phyloP scores from a whole-genome alignment of 2,329 filamentous ascomycete species.

The Akanthomyces uredinophilus region DNA sequence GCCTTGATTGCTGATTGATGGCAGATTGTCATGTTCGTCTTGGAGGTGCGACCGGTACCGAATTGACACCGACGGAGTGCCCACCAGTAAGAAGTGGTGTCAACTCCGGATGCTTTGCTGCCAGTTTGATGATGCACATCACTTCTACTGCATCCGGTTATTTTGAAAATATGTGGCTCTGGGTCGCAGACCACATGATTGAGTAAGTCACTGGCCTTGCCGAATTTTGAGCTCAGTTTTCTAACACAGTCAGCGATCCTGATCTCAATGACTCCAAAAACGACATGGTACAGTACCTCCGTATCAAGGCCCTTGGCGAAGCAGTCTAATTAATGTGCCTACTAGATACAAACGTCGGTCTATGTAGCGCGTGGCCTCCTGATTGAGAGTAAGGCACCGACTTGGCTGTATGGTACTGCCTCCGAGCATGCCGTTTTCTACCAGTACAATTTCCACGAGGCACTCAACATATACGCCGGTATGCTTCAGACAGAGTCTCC shows the following conservation, averaged over 20 bases:
- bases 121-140: slow-evolving; percentile 48
- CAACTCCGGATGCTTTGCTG: slow-evolving; percentile 51
- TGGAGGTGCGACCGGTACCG: slow-evolving; percentile 62
- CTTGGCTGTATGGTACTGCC: neutral
- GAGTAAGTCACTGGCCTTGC: slow-evolving; percentile 15
- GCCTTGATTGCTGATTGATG: no score
- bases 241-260: neutral
- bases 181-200: slow-evolving; percentile 61
- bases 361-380: neutral
- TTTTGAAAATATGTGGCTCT: slow-evolving; percentile 56
- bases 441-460: slow-evolving; percentile 42
- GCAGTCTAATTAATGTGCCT: no score
- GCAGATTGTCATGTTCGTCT: slow-evolving; percentile 66
- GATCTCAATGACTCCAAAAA: neutral
- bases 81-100: slow-evolving; percentile 39
- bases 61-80: slow-evolving; percentile 58
- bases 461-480: slow-evolving; percentile 49
- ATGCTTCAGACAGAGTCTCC: slow-evolving; percentile 62
- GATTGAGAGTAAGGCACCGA: neutral
- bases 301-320: no score
- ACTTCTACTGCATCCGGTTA: slow-evolving; percentile 43
- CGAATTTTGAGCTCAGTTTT: no score
- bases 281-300: no score
- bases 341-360: neutral
- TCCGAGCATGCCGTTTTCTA: slow-evolving; percentile 47